Evolutionary conservation across 306 rosid genomes (phyloP), one percentile per base, ranked within the genome.

Genomic region (Vicia faba): DNA sequence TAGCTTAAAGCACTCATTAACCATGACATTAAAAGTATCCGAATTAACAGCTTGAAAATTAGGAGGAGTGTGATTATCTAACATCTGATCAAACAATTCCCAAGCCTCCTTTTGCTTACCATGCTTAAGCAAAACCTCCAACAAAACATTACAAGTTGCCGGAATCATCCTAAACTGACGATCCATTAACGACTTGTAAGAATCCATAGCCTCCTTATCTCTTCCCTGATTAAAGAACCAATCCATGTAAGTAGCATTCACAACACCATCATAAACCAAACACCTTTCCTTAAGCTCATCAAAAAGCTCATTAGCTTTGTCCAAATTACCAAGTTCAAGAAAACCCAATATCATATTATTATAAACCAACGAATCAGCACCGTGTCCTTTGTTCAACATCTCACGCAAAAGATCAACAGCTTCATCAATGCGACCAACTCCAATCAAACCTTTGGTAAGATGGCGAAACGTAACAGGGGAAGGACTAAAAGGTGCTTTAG

Each of bases 241-340:
- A 12, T 89, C 93, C 97, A 89, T 93, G 40, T 84, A 93, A 8
- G 97, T 89, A 0, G 96, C 88, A 79, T 80, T 89, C 14, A 93
- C 87, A 63, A 88, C 91, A n/a, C 98, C 98, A 58, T 93, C 95
- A 67, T 93, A 93, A 1, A 90, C 98, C 78, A 82, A 49, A 46
- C 98, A 93, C 50, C 98, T 64, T 73, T 88, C 97, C 76, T 88
- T 89, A 46, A 93, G 91, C 81, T 93, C 98, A 50, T 88, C 96
- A 66, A 93, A 93, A 8, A 93, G 82, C 71, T 93, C 97, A 55
- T 81, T 82, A 0, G 98, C 97, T 79, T 82, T 93, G 11, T 84
- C 96, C 77, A 90, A 49, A 78, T 89, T 88, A 41, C 59, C 97
- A 78, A 88, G 63, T 12, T 82, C 76, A 11, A 93, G 71, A 61